Evolutionary conservation across 352 stramenopile genomes (phyloP).

Genomic region (Pythium pyrilobum): DNA sequence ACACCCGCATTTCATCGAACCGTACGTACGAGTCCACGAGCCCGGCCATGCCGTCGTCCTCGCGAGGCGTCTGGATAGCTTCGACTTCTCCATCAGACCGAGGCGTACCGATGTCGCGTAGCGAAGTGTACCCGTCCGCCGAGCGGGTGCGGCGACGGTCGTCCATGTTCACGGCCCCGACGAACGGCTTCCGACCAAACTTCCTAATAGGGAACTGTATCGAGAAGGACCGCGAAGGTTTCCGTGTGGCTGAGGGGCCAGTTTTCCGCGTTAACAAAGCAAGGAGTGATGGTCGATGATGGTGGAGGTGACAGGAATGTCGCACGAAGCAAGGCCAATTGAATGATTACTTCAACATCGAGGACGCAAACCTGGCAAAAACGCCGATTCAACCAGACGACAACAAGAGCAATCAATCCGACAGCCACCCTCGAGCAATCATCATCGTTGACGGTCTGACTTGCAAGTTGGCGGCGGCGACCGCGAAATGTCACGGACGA

Average conservation of each 20-base stretch:
- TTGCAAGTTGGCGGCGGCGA: too few species aligned
- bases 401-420: conserved; percentile 6
- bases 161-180: background rate
- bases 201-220: background rate
- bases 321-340: background rate
- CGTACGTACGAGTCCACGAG: conserved; percentile 10
- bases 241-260: background rate
- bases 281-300: conserved; percentile 2
- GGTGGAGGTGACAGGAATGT: conserved; percentile 16
- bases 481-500: too few species aligned
- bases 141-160: conserved; percentile 3
- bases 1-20: background rate
- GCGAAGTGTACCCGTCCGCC: background rate
- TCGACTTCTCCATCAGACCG: background rate
- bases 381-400: conserved; percentile 5
- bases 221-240: background rate
- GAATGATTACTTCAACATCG: conserved; percentile 22
- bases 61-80: background rate
- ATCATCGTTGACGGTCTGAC: too few species aligned
- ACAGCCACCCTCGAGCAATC: too few species aligned
- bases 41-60: conserved; percentile 4
- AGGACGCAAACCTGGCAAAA: background rate
- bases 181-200: too few species aligned
- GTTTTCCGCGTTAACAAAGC: background rate
- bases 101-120: conserved; percentile 4